phyloP scores from a whole-genome alignment of 176 grass and related monocot genomes.

The Phoenix dactylifera region DNA sequence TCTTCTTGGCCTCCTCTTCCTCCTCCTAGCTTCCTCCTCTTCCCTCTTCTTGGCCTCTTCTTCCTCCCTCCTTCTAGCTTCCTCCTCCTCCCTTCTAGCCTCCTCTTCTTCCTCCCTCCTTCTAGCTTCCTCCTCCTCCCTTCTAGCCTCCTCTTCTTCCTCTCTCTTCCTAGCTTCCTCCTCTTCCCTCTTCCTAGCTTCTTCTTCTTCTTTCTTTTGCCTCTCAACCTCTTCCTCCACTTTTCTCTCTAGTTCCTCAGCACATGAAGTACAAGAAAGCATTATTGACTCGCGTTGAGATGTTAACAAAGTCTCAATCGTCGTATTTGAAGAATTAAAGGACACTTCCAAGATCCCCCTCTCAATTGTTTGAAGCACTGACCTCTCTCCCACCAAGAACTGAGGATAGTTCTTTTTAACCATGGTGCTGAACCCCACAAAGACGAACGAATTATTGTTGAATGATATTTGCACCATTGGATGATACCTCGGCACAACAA shows the following conservation, averaged over 20 bases:
- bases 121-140: too few relatives aligned
- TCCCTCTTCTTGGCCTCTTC: too few relatives aligned
- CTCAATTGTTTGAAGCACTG: conserved; percentile 44
- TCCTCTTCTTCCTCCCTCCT: too few relatives aligned
- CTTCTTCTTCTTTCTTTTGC: neutral
- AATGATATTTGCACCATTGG: conserved; percentile 87
- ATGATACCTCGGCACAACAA: conserved; percentile 64
- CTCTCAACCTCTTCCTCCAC: conserved; percentile 21
- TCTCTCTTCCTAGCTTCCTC: too few relatives aligned
- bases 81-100: too few relatives aligned
- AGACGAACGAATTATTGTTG: conserved; percentile 73
- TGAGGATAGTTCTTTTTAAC: conserved; percentile 66
- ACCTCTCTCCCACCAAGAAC: conserved; percentile 53
- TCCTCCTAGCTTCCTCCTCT: too few relatives aligned
- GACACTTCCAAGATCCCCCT: conserved; percentile 37
- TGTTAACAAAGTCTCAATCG: conserved; percentile 37
- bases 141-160: too few relatives aligned
- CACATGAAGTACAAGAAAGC: conserved; percentile 67
- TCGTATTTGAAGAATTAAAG: conserved; percentile 33
- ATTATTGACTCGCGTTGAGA: conserved; percentile 46
- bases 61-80: too few relatives aligned
- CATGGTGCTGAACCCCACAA: conserved; percentile 77
- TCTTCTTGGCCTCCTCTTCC: too few relatives aligned
- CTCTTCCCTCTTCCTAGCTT: neutral
- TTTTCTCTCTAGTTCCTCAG: conserved; percentile 50